Conservation (phyloP, 2,329 filamentous ascomycete species). For the Dryadomyces sulphureus region DNA sequence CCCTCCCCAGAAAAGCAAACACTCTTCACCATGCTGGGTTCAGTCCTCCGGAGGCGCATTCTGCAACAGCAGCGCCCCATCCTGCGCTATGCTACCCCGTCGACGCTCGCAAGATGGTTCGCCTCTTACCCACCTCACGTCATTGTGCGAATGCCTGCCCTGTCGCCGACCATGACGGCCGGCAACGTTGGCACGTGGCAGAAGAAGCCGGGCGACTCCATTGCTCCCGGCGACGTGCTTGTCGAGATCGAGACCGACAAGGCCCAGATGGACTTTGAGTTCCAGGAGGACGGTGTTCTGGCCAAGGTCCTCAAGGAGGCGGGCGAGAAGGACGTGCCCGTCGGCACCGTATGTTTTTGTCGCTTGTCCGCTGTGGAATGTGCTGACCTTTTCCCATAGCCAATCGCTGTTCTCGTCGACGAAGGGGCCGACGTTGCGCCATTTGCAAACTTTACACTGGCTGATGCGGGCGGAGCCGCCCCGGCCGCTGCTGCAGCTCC, state of each 20-base stretch:
- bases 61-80: slow-evolving; percentile 36
- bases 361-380: not conserved
- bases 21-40: slow-evolving; percentile 40
- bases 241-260: slow-evolving; percentile 92
- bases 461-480: slow-evolving; percentile 66
- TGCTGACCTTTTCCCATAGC: slow-evolving; percentile 35
- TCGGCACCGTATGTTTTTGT: slow-evolving; percentile 68
- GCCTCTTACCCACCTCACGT: slow-evolving; percentile 89
- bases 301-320: slow-evolving; percentile 86
- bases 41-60: slow-evolving; percentile 47
- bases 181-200: slow-evolving; percentile 97
- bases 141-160: slow-evolving; percentile 91
- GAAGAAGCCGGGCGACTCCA: slow-evolving; percentile 83
- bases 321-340: slow-evolving; percentile 84
- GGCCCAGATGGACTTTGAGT: slow-evolving; percentile 89
- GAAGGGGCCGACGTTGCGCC: slow-evolving; percentile 76
- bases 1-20: not conserved
- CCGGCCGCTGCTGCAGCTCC: slow-evolving; percentile 29
- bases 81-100: slow-evolving; percentile 35
- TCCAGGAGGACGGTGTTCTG: slow-evolving; percentile 75
- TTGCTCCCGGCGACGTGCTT: slow-evolving; percentile 83
- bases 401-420: slow-evolving; percentile 89
- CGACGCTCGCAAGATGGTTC: slow-evolving; percentile 47
- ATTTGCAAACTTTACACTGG: slow-evolving; percentile 76
- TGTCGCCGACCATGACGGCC: slow-evolving; percentile 93